phyloP scores from a whole-genome alignment of 176 grass and related monocot species.

The Oryza punctata region DNA sequence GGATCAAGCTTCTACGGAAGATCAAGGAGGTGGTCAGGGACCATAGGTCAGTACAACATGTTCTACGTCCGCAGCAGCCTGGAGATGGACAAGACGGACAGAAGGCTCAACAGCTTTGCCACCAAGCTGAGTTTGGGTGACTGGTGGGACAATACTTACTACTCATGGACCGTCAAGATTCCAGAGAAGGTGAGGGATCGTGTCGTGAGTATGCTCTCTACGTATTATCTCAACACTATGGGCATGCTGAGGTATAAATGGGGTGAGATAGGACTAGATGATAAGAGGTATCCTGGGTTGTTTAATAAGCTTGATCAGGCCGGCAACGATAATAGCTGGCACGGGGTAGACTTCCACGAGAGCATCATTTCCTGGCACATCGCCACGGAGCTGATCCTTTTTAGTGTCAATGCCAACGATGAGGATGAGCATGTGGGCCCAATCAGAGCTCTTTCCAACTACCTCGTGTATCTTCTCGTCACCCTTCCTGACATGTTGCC shows the following conservation, averaged over 20 bases:
- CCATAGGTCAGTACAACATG: conserved; percentile 23
- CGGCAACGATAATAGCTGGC: too few relatives aligned
- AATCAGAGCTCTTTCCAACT: not conserved
- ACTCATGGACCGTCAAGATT: not conserved
- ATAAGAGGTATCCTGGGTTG: too few relatives aligned
- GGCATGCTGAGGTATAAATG: not conserved
- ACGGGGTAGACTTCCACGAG: too few relatives aligned
- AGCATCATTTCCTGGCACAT: too few relatives aligned
- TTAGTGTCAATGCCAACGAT: too few relatives aligned
- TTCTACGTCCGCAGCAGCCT: not conserved
- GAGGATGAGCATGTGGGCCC: too few relatives aligned
- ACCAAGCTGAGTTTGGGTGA: not conserved
- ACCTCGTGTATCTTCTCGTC: conserved; percentile 19
- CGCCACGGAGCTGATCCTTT: too few relatives aligned
- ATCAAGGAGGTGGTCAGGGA: conserved; percentile 10
- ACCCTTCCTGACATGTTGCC: not conserved
- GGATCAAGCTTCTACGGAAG: not conserved
- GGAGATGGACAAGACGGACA: not conserved
- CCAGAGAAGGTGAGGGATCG: not conserved
- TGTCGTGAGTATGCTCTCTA: not conserved
- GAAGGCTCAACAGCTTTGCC: not conserved
- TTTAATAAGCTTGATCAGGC: too few relatives aligned
- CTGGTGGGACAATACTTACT: not conserved
- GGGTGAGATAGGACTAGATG: not conserved
- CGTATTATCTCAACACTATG: not conserved